Base-by-base conservation (phyloP, 805 yeast species). In the Citeromyces matritensis region DNA sequence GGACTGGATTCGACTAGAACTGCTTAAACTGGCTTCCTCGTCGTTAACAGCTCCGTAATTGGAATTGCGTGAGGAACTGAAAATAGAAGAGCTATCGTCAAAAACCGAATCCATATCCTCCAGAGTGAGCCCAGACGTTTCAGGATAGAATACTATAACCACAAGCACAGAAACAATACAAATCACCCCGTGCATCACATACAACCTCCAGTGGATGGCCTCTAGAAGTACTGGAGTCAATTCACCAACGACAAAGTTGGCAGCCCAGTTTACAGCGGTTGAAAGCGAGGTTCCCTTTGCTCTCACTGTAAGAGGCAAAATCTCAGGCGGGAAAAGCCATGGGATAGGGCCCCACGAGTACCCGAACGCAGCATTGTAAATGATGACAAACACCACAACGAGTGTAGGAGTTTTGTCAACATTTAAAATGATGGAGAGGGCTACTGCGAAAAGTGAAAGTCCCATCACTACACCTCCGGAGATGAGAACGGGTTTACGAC, bases 291-390 rank as follows among this genome's bases (percentile, higher is more conserved):
- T 93, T 36, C 95, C 94, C 43, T 84, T 80, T 3, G 94, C 83
- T 33, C 96, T 67, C 8, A 84, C 83, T 12, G 76, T 63, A 39
- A 81, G 67, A 0, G 95, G 95, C 33, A 85, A 65, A 30, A 86
- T 83, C 54, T 83, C 95, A 42, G 85, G 83, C 42, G 86, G 83
- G 50, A 78, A 73, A 27, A 78, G 54, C 95, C 95, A 84, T 9
- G 94, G 94, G 33, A 85, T 74, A 3, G 95, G 94, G 7, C 95
- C 96, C 94, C 95, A 86, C 33, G 88, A 75, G 45, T 72, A 73
- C 11, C 95, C 95, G 55, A 85, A 85, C 3, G 74, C 73, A 2
- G 93, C 81, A 45, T 83, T 85, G 58, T 75, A 82, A 10, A 82
- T 54, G 33, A 85, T 66, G 11, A 85, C 94, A 44, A 79, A 71